These are phyloP conservation scores for Saitoella complicata DNA, from an alignment of 805 yeast species.

Conservation along the genomic window DNA sequence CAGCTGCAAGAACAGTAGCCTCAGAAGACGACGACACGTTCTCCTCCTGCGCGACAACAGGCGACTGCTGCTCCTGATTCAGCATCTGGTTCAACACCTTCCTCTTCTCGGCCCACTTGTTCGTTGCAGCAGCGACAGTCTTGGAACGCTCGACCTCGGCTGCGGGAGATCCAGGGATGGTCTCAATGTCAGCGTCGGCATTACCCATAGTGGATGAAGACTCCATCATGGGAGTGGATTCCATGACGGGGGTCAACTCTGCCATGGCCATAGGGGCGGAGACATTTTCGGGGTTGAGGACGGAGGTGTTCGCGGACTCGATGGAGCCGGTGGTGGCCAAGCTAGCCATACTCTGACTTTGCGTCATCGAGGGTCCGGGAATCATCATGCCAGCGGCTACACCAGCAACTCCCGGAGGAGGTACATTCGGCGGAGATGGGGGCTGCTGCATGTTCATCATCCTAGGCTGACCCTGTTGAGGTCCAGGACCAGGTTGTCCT, in stretches of 20 bases:
- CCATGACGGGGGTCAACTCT: slow-evolving; percentile 14
- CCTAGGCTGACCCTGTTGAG: too few relatives aligned
- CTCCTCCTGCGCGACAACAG: not conserved
- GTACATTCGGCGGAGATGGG: too few relatives aligned
- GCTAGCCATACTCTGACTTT: too few relatives aligned
- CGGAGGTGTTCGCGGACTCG: too few relatives aligned
- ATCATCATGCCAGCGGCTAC: too few relatives aligned
- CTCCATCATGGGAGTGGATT: slow-evolving; percentile 6
- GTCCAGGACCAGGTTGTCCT: too few relatives aligned
- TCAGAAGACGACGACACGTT: not conserved
- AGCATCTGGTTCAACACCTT: slow-evolving; percentile 28
- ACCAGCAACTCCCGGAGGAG: too few relatives aligned
- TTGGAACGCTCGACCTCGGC: slow-evolving; percentile 17
- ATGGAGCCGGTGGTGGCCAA: too few relatives aligned
- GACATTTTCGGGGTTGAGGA: not conserved
- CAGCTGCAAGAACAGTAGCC: slow-evolving; percentile 5
- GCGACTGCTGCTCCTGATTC: not conserved
- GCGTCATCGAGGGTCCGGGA: too few relatives aligned
- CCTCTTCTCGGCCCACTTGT: slow-evolving; percentile 70
- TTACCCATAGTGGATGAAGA: slow-evolving; percentile 11
- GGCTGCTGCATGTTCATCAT: too few relatives aligned
- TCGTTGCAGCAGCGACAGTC: slow-evolving; percentile 39
- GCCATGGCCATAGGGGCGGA: slow-evolving; percentile 5
- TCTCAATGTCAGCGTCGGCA: slow-evolving; percentile 21
- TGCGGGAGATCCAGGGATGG: slow-evolving; percentile 20